These are phyloP conservation scores for Dendrocalamus sinicus DNA, from an alignment of 176 grass and related monocot genomes.

Conservation along the genomic window DNA sequence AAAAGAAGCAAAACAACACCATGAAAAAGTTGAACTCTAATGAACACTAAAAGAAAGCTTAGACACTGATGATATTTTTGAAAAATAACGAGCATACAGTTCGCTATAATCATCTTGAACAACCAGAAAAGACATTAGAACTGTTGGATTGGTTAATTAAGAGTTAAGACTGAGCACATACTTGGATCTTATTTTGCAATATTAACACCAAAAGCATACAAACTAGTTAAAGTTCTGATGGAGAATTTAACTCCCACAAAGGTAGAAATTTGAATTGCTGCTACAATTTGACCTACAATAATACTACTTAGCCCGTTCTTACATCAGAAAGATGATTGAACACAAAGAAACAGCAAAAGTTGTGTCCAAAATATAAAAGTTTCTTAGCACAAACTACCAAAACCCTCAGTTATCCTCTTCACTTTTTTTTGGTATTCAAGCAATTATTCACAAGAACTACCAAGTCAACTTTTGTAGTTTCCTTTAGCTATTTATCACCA, in stretches of 20 bases:
- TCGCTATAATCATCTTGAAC: neutral
- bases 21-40: too few species aligned
- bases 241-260: neutral
- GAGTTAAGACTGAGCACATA: neutral
- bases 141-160: neutral
- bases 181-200: neutral
- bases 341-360: neutral
- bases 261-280: neutral
- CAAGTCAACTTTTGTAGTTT: neutral
- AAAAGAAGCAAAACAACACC: neutral
- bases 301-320: neutral
- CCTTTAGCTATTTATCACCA: neutral
- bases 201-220: neutral
- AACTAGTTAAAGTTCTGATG: neutral
- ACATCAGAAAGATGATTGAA: neutral
- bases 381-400: neutral
- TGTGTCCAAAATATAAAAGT: neutral
- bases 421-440: neutral
- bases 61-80: neutral
- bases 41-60: neutral
- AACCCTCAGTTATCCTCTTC: neutral
- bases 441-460: neutral
- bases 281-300: neutral
- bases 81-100: constrained; percentile 1
- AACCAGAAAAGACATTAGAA: neutral